A percentile compares a stretch with the other conserved stretches of the same genome.
phyloP scores from a whole-genome alignment of 139 green algal species.

The Eudorina sp. region DNA sequence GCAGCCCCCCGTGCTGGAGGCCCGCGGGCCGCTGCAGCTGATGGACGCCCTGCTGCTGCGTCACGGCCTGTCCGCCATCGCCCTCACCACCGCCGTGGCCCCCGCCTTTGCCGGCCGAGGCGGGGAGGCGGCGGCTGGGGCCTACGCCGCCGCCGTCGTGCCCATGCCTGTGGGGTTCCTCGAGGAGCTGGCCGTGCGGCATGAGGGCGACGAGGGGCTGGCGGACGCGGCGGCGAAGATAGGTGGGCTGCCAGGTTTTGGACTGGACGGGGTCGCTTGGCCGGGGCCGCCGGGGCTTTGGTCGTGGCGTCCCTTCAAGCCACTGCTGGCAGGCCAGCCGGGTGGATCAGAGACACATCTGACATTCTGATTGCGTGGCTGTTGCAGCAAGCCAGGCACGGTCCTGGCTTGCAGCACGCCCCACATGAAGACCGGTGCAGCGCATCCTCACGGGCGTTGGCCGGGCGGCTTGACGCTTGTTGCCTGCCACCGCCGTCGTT shows the following conservation, averaged over 20 bases:
- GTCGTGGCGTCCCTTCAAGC: no score
- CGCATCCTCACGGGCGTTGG: no score
- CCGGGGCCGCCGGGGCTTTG: no score
- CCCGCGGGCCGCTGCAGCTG: constrained; percentile 79
- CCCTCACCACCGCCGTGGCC: neutral
- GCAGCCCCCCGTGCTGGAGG: constrained; percentile 69
- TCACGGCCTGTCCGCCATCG: neutral
- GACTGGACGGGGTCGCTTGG: no score
- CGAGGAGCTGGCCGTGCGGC: constrained; percentile 76
- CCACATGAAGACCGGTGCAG: no score
- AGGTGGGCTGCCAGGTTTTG: constrained; percentile 55
- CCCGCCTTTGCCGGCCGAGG: neutral
- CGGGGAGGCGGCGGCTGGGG: neutral
- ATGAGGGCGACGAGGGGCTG: constrained; percentile 77
- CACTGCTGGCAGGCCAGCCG: no score
- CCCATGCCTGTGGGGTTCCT: constrained; percentile 86
- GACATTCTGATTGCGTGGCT: no score
- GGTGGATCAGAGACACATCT: no score
- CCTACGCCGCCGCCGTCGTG: constrained; percentile 14
- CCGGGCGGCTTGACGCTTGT: no score
- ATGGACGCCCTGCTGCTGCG: constrained; percentile 69
- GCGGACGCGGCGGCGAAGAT: constrained; percentile 71
- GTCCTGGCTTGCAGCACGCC: no score
- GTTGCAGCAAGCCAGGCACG: no score
- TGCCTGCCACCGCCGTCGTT: no score